A percentile compares a stretch with the other conserved stretches of the same genome.
Conservation (phyloP, 2,329 filamentous ascomycete genomes). For the Plenodomus tracheiphilus region DNA sequence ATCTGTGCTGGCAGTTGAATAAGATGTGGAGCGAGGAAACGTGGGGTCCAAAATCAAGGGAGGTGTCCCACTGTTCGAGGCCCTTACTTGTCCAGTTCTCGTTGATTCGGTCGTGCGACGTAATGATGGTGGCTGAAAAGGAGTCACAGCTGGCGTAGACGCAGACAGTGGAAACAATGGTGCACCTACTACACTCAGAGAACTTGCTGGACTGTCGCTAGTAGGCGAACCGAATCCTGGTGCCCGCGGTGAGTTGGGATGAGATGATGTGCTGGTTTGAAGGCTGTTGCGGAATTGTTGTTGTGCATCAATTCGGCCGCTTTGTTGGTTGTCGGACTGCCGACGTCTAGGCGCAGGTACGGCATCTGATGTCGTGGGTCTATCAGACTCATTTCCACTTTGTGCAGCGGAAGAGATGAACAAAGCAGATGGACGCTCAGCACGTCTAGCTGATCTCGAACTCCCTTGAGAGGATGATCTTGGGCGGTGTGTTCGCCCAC, state of each 20-base stretch:
- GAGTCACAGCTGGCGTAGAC: conserved; percentile 17
- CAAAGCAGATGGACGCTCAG: conserved; percentile 30
- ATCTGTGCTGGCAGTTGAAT: conserved; percentile 19
- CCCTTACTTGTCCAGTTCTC: conserved; percentile 20
- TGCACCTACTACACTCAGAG: conserved; percentile 27
- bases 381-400: conserved; percentile 59
- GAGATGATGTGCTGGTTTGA: conserved; percentile 29
- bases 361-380: conserved; percentile 32
- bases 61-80: conserved; percentile 32
- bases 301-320: conserved; percentile 44
- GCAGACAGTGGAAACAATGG: conserved; percentile 21
- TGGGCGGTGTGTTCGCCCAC: conserved; percentile 33
- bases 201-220: conserved; percentile 33
- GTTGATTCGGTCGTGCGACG: conserved; percentile 40
- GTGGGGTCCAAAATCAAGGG: conserved; percentile 24
- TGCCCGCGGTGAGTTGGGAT: conserved; percentile 33
- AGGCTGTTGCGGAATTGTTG: conserved; percentile 38
- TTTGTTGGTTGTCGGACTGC: conserved; percentile 51
- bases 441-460: conserved; percentile 41
- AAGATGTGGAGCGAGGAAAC: conserved; percentile 36
- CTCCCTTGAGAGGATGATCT: conserved; percentile 56
- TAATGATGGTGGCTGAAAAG: conserved; percentile 22
- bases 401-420: conserved; percentile 44
- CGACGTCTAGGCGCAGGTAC: conserved; percentile 35
- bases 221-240: conserved; percentile 29